Evolutionary conservation across 2,329 filamentous ascomycete species (phyloP).

Genomic region (Colletotrichum acutatum): DNA sequence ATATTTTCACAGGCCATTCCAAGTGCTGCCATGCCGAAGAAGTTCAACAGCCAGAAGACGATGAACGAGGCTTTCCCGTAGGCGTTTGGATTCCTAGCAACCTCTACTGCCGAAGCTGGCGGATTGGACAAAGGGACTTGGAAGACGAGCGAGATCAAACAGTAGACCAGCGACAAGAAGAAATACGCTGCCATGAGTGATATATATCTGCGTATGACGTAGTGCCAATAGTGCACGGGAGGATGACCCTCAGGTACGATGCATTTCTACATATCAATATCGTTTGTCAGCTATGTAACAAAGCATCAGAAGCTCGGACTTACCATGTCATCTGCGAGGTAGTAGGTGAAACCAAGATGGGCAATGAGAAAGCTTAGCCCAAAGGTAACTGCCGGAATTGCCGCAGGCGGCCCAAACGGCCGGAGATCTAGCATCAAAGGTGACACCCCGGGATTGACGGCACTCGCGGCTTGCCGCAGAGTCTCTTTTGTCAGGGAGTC

Average conservation of each 20-base stretch:
- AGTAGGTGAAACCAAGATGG: slow-evolving; percentile 22
- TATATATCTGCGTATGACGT: slow-evolving; percentile 20
- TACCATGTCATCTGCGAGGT: slow-evolving; percentile 18
- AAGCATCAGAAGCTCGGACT: background rate
- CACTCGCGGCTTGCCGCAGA: slow-evolving; percentile 8
- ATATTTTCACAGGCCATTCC: slow-evolving; percentile 29
- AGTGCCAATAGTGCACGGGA: slow-evolving; percentile 27
- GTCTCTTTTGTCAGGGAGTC: slow-evolving; percentile 7
- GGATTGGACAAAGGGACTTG: slow-evolving; percentile 22
- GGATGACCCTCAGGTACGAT: slow-evolving; percentile 22
- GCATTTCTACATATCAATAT: slow-evolving; percentile 11
- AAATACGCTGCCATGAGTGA: slow-evolving; percentile 22
- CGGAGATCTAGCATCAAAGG: slow-evolving; percentile 24
- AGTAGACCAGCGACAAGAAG: slow-evolving; percentile 15
- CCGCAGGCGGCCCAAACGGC: slow-evolving; percentile 19
- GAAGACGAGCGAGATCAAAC: slow-evolving; percentile 15
- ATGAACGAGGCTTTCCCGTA: slow-evolving; percentile 15
- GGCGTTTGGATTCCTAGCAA: slow-evolving; percentile 11
- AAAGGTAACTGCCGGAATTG: slow-evolving; percentile 17
- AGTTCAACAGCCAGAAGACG: slow-evolving; percentile 26
- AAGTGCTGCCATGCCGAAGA: slow-evolving; percentile 22
- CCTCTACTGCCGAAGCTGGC: slow-evolving; percentile 13
- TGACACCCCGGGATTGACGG: slow-evolving; percentile 19
- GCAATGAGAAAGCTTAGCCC: slow-evolving; percentile 22
- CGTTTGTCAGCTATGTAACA: background rate